A percentile compares a stretch with the other conserved stretches of the same genome.
phyloP scores from a whole-genome alignment of 176 grass and related monocot genomes.

The Ensete ventricosum region DNA sequence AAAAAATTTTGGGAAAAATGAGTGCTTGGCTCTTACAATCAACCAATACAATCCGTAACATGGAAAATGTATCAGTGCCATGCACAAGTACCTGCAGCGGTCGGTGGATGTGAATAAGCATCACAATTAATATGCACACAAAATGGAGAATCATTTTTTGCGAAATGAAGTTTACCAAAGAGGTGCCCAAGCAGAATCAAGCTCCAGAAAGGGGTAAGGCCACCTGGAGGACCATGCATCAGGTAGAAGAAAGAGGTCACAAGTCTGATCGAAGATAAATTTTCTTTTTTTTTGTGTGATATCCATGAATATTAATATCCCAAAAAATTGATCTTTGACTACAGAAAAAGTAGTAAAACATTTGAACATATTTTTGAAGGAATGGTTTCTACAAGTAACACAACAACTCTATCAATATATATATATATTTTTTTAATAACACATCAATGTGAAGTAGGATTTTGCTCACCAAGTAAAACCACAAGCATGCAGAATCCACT shows the following conservation, averaged over 20 bases:
- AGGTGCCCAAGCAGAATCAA: not conserved
- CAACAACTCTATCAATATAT: too few relatives aligned
- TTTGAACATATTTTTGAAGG: not conserved
- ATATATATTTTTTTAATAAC: not conserved
- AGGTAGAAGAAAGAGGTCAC: not conserved
- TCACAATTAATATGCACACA: not conserved
- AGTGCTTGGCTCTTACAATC: constrained; percentile 51
- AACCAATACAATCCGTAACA: constrained; percentile 71
- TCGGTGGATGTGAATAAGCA: not conserved
- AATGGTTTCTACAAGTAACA: not conserved
- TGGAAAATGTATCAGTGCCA: constrained; percentile 26
- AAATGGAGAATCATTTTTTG: not conserved
- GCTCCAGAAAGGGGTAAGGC: constrained; percentile 9
- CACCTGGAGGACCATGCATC: not conserved
- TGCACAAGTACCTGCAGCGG: not conserved
- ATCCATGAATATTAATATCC: not conserved
- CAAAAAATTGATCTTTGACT: not conserved
- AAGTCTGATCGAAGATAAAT: not conserved
- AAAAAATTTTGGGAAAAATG: constrained; percentile 50
- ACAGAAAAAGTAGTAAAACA: too few relatives aligned
- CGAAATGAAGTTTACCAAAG: not conserved
- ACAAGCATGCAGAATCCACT: constrained; percentile 72
- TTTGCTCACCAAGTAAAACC: constrained; percentile 49
- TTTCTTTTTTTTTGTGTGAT: not conserved
- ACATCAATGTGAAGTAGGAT: not conserved